These are phyloP conservation scores for Cordyceps militaris DNA, from an alignment of 2,329 filamentous ascomycete species.

Conservation along the genomic window DNA sequence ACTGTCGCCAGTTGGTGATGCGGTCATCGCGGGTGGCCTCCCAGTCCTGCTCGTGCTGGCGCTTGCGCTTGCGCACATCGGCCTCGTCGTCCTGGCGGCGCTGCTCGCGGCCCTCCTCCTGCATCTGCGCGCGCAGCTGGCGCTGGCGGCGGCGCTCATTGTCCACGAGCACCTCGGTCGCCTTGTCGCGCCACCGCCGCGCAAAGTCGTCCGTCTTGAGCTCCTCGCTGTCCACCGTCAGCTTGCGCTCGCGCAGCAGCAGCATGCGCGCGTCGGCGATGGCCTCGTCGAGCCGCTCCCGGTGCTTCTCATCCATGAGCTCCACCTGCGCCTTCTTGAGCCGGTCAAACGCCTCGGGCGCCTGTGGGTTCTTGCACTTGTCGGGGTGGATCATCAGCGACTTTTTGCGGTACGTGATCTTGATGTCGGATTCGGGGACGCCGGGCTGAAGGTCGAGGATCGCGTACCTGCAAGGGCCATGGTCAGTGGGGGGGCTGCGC, in stretches of 20 bases:
- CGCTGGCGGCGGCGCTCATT: slow-evolving; percentile 78
- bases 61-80: slow-evolving; percentile 73
- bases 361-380: slow-evolving; percentile 85
- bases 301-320: slow-evolving; percentile 90
- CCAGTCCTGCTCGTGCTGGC: slow-evolving; percentile 92
- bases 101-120: slow-evolving; percentile 90
- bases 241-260: slow-evolving; percentile 88
- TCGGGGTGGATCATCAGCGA: slow-evolving; percentile 99
- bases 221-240: slow-evolving; percentile 82
- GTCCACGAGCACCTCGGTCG: slow-evolving; percentile 82
- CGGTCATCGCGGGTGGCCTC: slow-evolving; percentile 85
- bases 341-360: slow-evolving; percentile 92
- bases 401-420: slow-evolving; percentile 87
- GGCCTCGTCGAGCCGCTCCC: slow-evolving; percentile 79
- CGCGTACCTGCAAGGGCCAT: slow-evolving; percentile 57
- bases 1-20: slow-evolving; percentile 91
- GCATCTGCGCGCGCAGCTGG: slow-evolving; percentile 89
- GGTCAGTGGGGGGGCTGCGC: not conserved
- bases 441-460: slow-evolving; percentile 94
- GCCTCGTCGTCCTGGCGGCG: slow-evolving; percentile 78
- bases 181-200: slow-evolving; percentile 82
- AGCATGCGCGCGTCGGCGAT: slow-evolving; percentile 95
- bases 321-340: slow-evolving; percentile 90
- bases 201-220: slow-evolving; percentile 78
- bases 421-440: slow-evolving; percentile 93